Conservation (phyloP, 1,284 basidiomycete species). For the Fomitopsis palustris region DNA sequence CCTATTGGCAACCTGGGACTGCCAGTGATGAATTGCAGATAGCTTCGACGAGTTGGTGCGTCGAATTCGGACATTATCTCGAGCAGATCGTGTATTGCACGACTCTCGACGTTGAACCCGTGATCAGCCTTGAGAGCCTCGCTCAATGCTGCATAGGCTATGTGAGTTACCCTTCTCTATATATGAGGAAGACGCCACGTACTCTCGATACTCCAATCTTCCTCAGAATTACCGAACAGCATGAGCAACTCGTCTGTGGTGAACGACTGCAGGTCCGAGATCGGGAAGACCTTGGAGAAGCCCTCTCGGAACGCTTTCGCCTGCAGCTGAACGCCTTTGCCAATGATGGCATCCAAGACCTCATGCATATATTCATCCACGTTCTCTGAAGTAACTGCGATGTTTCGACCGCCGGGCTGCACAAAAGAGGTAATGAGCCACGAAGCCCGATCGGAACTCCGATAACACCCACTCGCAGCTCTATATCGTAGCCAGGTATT, state of each 20-base stretch:
- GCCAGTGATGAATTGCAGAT: constrained; percentile 96
- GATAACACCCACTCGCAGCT: constrained; percentile 64
- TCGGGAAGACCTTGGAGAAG: constrained; percentile 93
- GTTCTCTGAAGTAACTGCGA: constrained; percentile 81
- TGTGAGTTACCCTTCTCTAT: constrained; percentile 8
- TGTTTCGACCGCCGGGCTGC: constrained; percentile 75
- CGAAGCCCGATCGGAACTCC: neutral
- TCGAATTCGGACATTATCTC: constrained; percentile 87
- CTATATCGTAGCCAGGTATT: constrained; percentile 91
- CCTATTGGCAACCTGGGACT: constrained; percentile 94
- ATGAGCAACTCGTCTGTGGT: constrained; percentile 91
- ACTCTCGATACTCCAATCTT: constrained; percentile 93
- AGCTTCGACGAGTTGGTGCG: constrained; percentile 72
- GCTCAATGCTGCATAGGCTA: constrained; percentile 61
- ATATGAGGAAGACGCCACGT: constrained; percentile 29
- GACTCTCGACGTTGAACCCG: constrained; percentile 94
- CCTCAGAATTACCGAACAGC: constrained; percentile 92
- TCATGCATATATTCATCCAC: constrained; percentile 85
- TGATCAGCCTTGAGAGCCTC: constrained; percentile 96
- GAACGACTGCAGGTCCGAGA: constrained; percentile 88
- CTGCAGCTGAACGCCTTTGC: constrained; percentile 70
- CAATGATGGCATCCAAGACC: constrained; percentile 80
- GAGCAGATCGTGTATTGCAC: constrained; percentile 84
- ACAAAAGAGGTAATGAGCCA: neutral
- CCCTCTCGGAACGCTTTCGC: constrained; percentile 86